Percentiles rank a stretch among this genome's conserved stretches.
Conservation (phyloP, 805 yeast species). For the Candida maesae region DNA sequence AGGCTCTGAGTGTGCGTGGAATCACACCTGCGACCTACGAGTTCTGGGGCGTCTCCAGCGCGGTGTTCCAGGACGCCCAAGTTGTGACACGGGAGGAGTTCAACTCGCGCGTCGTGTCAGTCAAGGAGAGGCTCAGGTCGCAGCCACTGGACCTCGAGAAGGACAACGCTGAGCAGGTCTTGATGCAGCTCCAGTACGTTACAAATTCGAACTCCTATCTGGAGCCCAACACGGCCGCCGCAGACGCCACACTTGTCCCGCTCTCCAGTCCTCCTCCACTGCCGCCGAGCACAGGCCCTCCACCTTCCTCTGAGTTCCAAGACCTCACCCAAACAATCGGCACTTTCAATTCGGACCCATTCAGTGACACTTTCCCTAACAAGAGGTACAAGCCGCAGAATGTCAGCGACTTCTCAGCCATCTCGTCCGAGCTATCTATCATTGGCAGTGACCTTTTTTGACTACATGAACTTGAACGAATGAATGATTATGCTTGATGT, state of each 20-base stretch:
- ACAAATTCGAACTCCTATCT: not conserved
- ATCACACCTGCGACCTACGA: conserved; percentile 3
- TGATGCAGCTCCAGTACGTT: not conserved
- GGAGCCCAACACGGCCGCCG: too few relatives aligned
- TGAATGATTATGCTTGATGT: not conserved
- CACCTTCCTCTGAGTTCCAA: conserved; percentile 12
- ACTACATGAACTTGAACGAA: too few relatives aligned
- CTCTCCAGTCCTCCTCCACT: too few relatives aligned
- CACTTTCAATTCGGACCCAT: conserved; percentile 2
- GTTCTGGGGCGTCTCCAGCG: conserved; percentile 10
- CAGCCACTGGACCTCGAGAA: not conserved
- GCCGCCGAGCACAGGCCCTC: not conserved
- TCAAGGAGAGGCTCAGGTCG: conserved; percentile 1
- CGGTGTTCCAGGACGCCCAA: conserved; percentile 4
- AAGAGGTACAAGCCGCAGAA: conserved; percentile 2
- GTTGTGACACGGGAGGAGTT: conserved; percentile 4
- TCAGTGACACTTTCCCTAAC: conserved; percentile 5
- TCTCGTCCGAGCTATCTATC: conserved; percentile 5
- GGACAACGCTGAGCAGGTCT: not conserved
- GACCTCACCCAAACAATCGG: conserved; percentile 5
- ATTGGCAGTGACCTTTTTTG: not conserved
- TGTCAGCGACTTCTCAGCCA: conserved; percentile 11
- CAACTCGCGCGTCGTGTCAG: conserved; percentile 4
- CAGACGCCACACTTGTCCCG: too few relatives aligned
- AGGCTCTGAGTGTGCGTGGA: conserved; percentile 3